phyloP scores from a whole-genome alignment of 768 basidiomycete genomes.

The Grammothele lineata region DNA sequence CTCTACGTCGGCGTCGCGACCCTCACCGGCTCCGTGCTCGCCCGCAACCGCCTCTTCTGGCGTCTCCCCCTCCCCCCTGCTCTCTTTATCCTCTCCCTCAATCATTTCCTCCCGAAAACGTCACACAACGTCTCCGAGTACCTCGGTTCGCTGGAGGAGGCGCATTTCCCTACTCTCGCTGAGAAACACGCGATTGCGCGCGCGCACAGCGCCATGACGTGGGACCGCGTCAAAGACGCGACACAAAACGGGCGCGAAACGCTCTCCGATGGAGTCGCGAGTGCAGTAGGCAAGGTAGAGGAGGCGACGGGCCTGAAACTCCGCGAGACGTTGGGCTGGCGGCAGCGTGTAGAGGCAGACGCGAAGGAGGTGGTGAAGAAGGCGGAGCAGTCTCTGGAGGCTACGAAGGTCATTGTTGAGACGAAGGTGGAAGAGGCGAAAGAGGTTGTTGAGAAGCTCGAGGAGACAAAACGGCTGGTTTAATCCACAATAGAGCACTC shows the following conservation, averaged over 20 bases:
- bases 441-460: constrained; percentile 5
- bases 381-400: constrained; percentile 3
- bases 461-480: constrained; percentile 9
- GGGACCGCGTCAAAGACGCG: constrained; percentile 52
- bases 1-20: constrained; percentile 89
- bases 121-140: constrained; percentile 65
- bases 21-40: constrained; percentile 82
- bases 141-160: constrained; percentile 64
- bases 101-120: constrained; percentile 87
- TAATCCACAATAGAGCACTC: no score
- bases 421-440: constrained; percentile 15
- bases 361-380: constrained; percentile 12
- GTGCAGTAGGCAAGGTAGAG: constrained; percentile 50
- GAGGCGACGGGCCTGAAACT: constrained; percentile 71
- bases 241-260: constrained; percentile 42
- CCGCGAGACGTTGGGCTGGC: constrained; percentile 42
- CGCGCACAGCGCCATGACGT: constrained; percentile 55
- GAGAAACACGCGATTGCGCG: constrained; percentile 62
- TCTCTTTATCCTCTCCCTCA: constrained; percentile 62
- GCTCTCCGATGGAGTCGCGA: constrained; percentile 39
- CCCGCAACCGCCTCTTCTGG: constrained; percentile 71
- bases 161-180: constrained; percentile 64
- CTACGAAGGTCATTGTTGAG: not conserved
- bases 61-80: constrained; percentile 75
- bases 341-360: not conserved